phyloP scores from a whole-genome alignment of 106 monocot species.

The Dioscorea alata region DNA sequence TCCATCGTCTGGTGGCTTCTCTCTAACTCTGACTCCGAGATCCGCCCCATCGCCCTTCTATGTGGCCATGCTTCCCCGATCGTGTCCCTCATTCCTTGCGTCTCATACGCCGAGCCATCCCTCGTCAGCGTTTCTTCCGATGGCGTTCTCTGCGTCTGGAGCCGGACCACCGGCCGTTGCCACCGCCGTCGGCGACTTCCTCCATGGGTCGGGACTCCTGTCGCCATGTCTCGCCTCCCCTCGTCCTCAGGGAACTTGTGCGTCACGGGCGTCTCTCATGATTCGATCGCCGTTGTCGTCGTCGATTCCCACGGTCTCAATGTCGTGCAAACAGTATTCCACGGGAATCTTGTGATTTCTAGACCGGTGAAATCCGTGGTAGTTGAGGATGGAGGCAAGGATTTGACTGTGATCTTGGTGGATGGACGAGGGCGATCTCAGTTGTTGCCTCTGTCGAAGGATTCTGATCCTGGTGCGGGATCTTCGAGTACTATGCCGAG shows the following conservation, averaged over 20 bases:
- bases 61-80: constrained; percentile 43
- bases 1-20: constrained; percentile 6
- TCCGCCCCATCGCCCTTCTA: constrained; percentile 30
- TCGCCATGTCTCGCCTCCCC: constrained; percentile 22
- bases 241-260: constrained; percentile 32
- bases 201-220: constrained; percentile 53
- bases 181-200: constrained; percentile 62
- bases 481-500: background rate
- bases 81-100: constrained; percentile 22
- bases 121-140: constrained; percentile 60
- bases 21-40: background rate
- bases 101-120: constrained; percentile 11
- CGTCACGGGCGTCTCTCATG: constrained; percentile 32
- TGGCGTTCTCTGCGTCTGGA: constrained; percentile 76
- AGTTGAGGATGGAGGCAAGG: constrained; percentile 15
- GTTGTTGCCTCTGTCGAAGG: constrained; percentile 25
- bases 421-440: constrained; percentile 48
- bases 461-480: constrained; percentile 27
- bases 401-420: constrained; percentile 25
- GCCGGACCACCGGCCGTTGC: constrained; percentile 43
- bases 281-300: constrained; percentile 40
- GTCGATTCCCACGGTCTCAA: constrained; percentile 53
- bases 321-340: constrained; percentile 45
- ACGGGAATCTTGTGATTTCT: constrained; percentile 30
- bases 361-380: constrained; percentile 32